These are phyloP conservation scores for Apiotrichum sp. DNA, from an alignment of 1,284 basidiomycete genomes.

Conservation along the genomic window DNA sequence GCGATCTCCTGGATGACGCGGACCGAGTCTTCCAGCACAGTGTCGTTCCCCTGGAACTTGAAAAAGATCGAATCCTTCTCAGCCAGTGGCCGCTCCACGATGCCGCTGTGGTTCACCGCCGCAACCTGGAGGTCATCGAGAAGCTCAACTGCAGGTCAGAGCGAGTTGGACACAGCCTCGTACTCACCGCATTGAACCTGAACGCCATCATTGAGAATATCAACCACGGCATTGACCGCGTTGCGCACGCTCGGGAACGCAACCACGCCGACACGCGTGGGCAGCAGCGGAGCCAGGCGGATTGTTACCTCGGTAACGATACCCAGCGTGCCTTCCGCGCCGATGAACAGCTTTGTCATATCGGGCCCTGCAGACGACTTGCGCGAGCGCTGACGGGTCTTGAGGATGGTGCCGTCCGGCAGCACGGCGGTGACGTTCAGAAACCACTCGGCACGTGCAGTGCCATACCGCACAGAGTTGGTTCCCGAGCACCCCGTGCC, in stretches of 20 bases:
- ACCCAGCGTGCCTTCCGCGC: constrained; percentile 86
- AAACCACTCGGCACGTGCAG: constrained; percentile 67
- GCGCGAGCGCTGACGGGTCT: constrained; percentile 73
- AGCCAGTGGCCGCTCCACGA: constrained; percentile 54
- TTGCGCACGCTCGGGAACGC: constrained; percentile 49
- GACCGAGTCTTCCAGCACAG: constrained; percentile 15
- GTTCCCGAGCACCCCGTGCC: constrained; percentile 62
- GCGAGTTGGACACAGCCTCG: neutral
- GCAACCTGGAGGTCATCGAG: constrained; percentile 63
- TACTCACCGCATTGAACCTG: constrained; percentile 37
- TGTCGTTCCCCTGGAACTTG: constrained; percentile 64
- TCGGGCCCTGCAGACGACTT: constrained; percentile 90
- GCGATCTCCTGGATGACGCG: constrained; percentile 47
- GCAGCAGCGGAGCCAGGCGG: constrained; percentile 66
- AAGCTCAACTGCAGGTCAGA: constrained; percentile 59
- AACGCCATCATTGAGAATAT: constrained; percentile 55
- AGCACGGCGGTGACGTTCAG: constrained; percentile 64
- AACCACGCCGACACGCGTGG: constrained; percentile 54
- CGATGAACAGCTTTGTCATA: constrained; percentile 81
- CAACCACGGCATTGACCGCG: constrained; percentile 59
- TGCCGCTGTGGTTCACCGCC: constrained; percentile 59
- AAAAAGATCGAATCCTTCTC: constrained; percentile 71
- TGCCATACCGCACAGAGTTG: constrained; percentile 80
- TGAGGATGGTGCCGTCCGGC: constrained; percentile 82
- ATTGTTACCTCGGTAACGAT: constrained; percentile 86